A percentile compares a stretch with the other conserved stretches of the same genome.
Conservation (phyloP, 139 green algal genomes). For the Raphidocelis subcapitata region DNA sequence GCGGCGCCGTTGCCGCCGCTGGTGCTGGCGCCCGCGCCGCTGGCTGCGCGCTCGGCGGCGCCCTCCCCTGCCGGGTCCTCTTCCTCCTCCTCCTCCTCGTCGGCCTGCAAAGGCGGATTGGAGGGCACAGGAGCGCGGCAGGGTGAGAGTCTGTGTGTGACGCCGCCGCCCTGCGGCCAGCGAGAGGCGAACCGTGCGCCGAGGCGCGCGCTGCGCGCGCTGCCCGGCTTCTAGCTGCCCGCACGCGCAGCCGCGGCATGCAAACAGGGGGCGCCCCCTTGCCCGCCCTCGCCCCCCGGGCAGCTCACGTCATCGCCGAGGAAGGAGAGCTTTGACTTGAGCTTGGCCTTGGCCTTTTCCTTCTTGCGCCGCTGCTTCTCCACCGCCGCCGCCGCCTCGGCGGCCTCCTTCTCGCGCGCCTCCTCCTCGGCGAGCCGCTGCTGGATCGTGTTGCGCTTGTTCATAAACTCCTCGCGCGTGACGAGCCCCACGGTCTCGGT, state of each 20-base stretch:
- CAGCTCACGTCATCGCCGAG: slow-evolving; percentile 6
- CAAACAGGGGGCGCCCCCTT: too few species aligned
- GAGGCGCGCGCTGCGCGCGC: too few species aligned
- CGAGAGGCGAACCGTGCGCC: too few species aligned
- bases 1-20: not conserved
- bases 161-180: too few species aligned
- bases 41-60: not conserved
- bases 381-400: slow-evolving; percentile 24
- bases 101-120: not conserved
- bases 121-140: too few species aligned
- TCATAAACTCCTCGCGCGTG: slow-evolving; percentile 89
- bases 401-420: slow-evolving; percentile 42
- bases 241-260: too few species aligned
- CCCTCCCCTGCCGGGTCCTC: slow-evolving; percentile 2
- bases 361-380: slow-evolving; percentile 30
- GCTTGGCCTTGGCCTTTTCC: slow-evolving; percentile 36
- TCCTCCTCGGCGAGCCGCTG: slow-evolving; percentile 63
- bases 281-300: too few species aligned
- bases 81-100: slow-evolving; percentile 31
- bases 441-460: slow-evolving; percentile 74
- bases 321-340: slow-evolving; percentile 83
- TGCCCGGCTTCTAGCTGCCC: too few species aligned
- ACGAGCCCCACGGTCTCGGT: slow-evolving; percentile 95
- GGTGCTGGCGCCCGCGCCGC: not conserved
- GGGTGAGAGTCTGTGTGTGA: too few species aligned